Base-by-base conservation (phyloP, 805 yeast species). In the Dipodascus geniculatus region DNA sequence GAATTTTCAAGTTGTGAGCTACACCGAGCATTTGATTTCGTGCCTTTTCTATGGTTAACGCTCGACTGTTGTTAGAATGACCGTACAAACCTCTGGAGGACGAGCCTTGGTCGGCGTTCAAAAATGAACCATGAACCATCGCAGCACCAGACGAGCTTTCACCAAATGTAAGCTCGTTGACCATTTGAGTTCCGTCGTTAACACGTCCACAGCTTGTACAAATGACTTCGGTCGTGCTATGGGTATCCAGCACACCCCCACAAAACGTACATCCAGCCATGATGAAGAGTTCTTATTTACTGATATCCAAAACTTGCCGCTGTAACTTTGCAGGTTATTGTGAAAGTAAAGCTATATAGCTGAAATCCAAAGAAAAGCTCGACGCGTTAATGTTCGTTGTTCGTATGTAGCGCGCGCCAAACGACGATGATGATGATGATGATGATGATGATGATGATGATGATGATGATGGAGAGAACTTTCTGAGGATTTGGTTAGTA, bases 91-190 rank as follows among this genome's bases (percentile, higher is more conserved):
- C 80, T 55, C 76, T 79, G 23, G 84, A 87, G 50, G 83, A 74
- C 1, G 82, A 79, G 48, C 88, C 86, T 69, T 90, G 96, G 62
- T 87, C 96, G 0, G 88, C 85, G 48, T 88, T 87, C 35, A 93
- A 84, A 74, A 87, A 90, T 50, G 95, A 81, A 64, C 99, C 99
- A 60, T 91, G 96, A 1, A 93, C 96, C 51, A 86, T 81, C 35
- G 99, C 96, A 14, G 96, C 97, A 61, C 99, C 99, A 23, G 84
- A 77, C 19, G 95, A 77, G 1, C 90, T 77, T 64, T 95, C 99
- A 48, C 95, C 93, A 71, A 90, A 93, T 11, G 93, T 86, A 53
- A 95, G 93, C 65, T 93, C 99, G 4, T 95, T 82, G 9, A 95
- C 98, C 59, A 93, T 91, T 20, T 95, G 96, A 62, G 88, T 86